Evolutionary conservation across 2,329 filamentous ascomycete species (phyloP), one percentile per base, ranked within the genome.

Genomic region (Hypomyces perniciosus): DNA sequence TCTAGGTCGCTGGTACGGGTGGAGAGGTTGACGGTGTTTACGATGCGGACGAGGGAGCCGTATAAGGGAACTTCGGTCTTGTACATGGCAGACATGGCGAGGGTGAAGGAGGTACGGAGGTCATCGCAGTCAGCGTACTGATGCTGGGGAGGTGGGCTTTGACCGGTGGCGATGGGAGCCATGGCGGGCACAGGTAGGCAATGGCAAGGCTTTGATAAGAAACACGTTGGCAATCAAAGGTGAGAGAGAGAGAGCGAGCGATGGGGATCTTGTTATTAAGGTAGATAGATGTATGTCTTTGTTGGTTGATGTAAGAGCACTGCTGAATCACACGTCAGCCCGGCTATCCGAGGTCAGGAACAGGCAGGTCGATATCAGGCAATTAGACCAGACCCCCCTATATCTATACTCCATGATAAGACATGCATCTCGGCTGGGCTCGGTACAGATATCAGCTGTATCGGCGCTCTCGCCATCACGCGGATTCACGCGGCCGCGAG

Each of bases 81-180:
- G 48, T 61, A 61, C 58, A 61, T 61, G 51, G 52, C 50, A 20
- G 58, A 61, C 56, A 61, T 55, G 51, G 55, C 53, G 8, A 52
- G 28, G 27, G 38, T 47, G 45, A 40, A 47, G 38, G 45, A 34
- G 8, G 45, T 39, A 28, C 29, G 28, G 35, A 47, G 29, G 28
- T 12, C 35, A 26, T 40, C 45, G 29, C 30, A 26, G 31, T 45
- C 43, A n/a, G 43, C 43, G 20, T 35, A 44, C n/a, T 12, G 6
- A 6, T 45, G 43, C 20, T 12, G 9, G 27, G 9, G 8, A 10
- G 6, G 8, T 30, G 40, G 12, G 9, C 31, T 28, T 30, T n/a
- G 8, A 6, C 10, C 12, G 37, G 45, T 40, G 8, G 45, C 37
- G 45, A 35, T 34, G 29, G 30, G 38, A 47, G 45, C 35, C 45